A percentile compares a stretch with the other conserved stretches of the same genome.
phyloP scores from a whole-genome alignment of 2,329 filamentous ascomycete species.

The Fusarium sulawesiense region DNA sequence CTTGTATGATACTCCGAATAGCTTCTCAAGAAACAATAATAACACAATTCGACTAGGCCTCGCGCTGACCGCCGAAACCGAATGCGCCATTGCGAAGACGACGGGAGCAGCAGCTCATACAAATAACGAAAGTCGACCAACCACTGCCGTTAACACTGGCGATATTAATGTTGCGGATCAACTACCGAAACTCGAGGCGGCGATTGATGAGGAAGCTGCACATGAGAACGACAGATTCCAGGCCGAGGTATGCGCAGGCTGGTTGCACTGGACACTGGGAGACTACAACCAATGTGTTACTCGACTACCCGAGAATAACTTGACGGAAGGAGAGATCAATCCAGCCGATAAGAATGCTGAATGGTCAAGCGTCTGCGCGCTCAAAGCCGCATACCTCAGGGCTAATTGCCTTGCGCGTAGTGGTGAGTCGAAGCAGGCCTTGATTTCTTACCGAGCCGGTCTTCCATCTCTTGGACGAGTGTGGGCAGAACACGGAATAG shows the following conservation, averaged over 20 bases:
- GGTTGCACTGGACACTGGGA: constrained; percentile 82
- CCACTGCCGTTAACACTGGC: constrained; percentile 55
- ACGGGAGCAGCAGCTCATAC: constrained; percentile 50
- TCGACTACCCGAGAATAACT: constrained; percentile 71
- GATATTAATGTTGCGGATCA: constrained; percentile 60
- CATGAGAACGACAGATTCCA: constrained; percentile 75
- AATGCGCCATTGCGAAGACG: constrained; percentile 71
- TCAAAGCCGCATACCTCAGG: constrained; percentile 83
- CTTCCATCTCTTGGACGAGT: constrained; percentile 70
- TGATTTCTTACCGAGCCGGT: constrained; percentile 74
- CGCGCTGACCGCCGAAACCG: constrained; percentile 75
- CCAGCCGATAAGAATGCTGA: constrained; percentile 67
- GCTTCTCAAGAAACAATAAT: constrained; percentile 12
- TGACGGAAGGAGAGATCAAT: constrained; percentile 64
- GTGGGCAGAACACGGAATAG: constrained; percentile 63
- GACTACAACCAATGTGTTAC: constrained; percentile 69
- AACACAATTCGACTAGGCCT: constrained; percentile 64
- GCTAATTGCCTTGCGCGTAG: constrained; percentile 70
- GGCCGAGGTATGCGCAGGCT: constrained; percentile 83
- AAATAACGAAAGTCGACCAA: constrained; percentile 50
- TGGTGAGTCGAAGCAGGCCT: constrained; percentile 66
- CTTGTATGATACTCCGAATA: constrained; percentile 69
- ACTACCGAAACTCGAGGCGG: constrained; percentile 63
- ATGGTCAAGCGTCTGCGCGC: constrained; percentile 85
- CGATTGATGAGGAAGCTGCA: constrained; percentile 67